phyloP scores from a whole-genome alignment of 768 basidiomycete genomes.

The Lentinula aciculospora region DNA sequence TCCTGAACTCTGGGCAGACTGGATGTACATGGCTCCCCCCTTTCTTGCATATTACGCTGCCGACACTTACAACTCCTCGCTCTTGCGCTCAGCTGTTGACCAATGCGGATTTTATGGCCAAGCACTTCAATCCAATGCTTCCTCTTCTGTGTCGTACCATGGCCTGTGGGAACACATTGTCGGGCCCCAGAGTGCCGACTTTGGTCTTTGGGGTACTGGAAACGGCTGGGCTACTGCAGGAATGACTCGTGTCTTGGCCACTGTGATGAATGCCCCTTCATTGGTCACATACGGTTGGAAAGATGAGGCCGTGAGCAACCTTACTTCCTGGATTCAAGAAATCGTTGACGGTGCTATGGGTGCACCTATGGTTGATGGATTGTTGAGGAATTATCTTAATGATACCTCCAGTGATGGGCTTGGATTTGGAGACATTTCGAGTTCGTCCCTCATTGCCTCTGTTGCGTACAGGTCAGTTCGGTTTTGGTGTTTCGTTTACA shows the following conservation, averaged over 20 bases:
- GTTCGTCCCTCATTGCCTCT: slow-evolving; percentile 8
- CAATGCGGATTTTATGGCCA: slow-evolving; percentile 38
- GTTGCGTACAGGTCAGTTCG: slow-evolving; percentile 6
- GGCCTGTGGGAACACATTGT: slow-evolving; percentile 25
- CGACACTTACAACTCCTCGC: slow-evolving; percentile 25
- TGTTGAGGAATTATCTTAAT: slow-evolving; percentile 14
- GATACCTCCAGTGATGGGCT: slow-evolving; percentile 11
- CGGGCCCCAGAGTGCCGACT: slow-evolving; percentile 31
- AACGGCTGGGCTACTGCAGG: slow-evolving; percentile 75
- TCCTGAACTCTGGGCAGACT: slow-evolving; percentile 54
- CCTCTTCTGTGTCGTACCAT: neutral
- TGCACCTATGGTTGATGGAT: slow-evolving; percentile 2
- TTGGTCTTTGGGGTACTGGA: slow-evolving; percentile 44
- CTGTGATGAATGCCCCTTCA: slow-evolving; percentile 34
- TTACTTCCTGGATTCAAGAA: slow-evolving; percentile 36
- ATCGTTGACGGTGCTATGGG: slow-evolving; percentile 25
- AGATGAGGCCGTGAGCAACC: slow-evolving; percentile 17
- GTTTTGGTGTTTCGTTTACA: neutral
- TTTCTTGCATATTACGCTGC: slow-evolving; percentile 45
- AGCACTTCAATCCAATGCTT: slow-evolving; percentile 23
- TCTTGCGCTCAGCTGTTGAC: slow-evolving; percentile 30
- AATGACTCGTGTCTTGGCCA: slow-evolving; percentile 54
- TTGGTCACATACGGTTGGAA: slow-evolving; percentile 17
- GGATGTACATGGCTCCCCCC: slow-evolving; percentile 46
- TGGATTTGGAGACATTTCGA: slow-evolving; percentile 12